Conservation (phyloP, 73 alveolate genomes). For the Tetrahymena elliotti region DNA sequence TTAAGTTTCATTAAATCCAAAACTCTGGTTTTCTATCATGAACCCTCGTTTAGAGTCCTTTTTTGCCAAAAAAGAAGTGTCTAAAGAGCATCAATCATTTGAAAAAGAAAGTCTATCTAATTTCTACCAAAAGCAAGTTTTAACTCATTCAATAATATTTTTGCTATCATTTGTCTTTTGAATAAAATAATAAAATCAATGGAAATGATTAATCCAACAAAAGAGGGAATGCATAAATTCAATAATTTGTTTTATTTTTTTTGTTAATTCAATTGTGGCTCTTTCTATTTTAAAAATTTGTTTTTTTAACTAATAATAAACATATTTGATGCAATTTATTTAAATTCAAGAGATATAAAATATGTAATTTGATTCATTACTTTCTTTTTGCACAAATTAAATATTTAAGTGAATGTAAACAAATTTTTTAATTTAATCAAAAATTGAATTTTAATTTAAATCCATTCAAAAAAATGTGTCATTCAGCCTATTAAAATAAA, state of each 20-base stretch:
- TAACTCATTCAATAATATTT: background rate
- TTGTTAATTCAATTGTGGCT: too few relatives aligned
- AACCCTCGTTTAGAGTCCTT: background rate
- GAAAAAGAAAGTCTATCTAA: background rate
- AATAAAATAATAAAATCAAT: background rate
- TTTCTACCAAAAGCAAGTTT: background rate
- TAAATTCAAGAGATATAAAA: background rate
- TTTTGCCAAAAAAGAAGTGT: background rate
- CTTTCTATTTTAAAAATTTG: too few relatives aligned
- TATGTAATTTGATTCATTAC: background rate
- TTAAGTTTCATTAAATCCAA: conserved; percentile 44
- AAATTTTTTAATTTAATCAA: too few relatives aligned
- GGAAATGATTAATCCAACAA: too few relatives aligned
- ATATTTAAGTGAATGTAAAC: background rate
- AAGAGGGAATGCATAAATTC: too few relatives aligned
- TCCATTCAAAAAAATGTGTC: too few relatives aligned
- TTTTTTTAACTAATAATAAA: too few relatives aligned
- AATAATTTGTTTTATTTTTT: too few relatives aligned
- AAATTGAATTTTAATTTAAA: too few relatives aligned
- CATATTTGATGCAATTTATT: background rate
- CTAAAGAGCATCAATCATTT: background rate
- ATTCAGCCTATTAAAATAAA: too few relatives aligned
- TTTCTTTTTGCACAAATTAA: background rate
- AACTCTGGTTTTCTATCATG: conserved; percentile 59
- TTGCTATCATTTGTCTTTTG: background rate